Evolutionary conservation across 257 asterid species (phyloP), one percentile per base, ranked within the genome.

Genomic region (Solanum peruvianum): DNA sequence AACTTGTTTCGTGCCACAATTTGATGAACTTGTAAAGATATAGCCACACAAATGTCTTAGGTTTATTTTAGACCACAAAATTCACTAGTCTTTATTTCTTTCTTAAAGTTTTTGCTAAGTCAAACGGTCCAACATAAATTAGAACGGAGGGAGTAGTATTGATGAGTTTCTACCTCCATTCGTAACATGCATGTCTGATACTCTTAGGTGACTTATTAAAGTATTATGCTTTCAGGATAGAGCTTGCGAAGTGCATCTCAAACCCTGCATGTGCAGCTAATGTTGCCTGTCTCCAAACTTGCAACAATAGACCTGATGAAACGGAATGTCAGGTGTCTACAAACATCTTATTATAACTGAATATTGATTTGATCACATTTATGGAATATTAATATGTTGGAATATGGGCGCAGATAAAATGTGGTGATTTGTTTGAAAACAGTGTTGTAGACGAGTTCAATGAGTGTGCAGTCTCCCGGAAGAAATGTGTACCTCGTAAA

Each of bases 241-340:
- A 97, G 91, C 97, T 95, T 35, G 98, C 94, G 58, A 92, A 94
- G 90, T 97, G 99, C 94, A 93, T 97, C 23, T 89, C 98, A 1
- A 97, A n/a, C 83, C 99, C 99, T 62, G 92, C 96, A 23, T 97
- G 99, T 87, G 99, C 99, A 16, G 99, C 99, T 60, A 97, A 97
- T 33, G 82, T 95, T 69, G 98, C 99, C 33, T 95, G 99, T 87
- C 97, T 97, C 76, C 98, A 97, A 85, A 97, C 98, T 27, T 95
- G 99, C 88, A 97, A 97, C 73, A 92, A 97, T 87, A 93, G 98
- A 87, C 99, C 99, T 4, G 99, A 97, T 33, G 99, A 97, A 91
- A 97, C 98, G 7, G 99, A 97, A 89, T 97, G 99, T 92, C 99
- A 97, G 97, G 99, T 97, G 62, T 82, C 69, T 23, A 85, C 21